These are phyloP conservation scores for Umbelopsis sp. DNA, from an alignment of 192 early-diverging fungal genomes.

Conservation along the genomic window DNA sequence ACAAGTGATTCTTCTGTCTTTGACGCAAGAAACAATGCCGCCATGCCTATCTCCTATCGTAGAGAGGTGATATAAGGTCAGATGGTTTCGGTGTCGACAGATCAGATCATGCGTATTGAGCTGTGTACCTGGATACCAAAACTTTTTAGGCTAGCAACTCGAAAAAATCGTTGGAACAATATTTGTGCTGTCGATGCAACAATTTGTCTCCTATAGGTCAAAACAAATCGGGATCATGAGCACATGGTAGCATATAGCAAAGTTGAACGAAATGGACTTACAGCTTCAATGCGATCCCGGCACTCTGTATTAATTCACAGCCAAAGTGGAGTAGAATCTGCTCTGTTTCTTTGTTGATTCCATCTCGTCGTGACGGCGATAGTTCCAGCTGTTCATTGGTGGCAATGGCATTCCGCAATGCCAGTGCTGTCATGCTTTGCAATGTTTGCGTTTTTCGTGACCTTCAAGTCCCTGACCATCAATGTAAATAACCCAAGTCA, in stretches of 20 bases:
- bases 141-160: slow-evolving; percentile 69
- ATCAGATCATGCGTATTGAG: background rate
- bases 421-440: background rate
- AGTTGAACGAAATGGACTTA: slow-evolving; percentile 33
- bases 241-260: too few relatives aligned
- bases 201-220: slow-evolving; percentile 76
- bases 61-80: background rate
- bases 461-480: background rate
- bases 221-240: background rate
- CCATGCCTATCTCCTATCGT: slow-evolving; percentile 67
- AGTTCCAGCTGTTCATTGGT: slow-evolving; percentile 67
- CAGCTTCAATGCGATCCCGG: slow-evolving; percentile 79
- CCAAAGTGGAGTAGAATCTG: slow-evolving; percentile 72
- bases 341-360: slow-evolving; percentile 68
- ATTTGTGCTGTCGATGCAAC: slow-evolving; percentile 96
- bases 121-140: slow-evolving; percentile 64
- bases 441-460: background rate
- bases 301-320: slow-evolving; percentile 81
- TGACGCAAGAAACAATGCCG: slow-evolving; percentile 72
- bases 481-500: background rate
- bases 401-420: slow-evolving; percentile 77
- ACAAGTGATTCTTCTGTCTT: slow-evolving; percentile 85
- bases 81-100: background rate
- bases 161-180: slow-evolving; percentile 93
- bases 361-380: slow-evolving; percentile 66